A percentile compares a stretch with the other conserved stretches of the same genome.
Evolutionary conservation across 306 rosid species (phyloP).

Genomic region (Inga laurina): DNA sequence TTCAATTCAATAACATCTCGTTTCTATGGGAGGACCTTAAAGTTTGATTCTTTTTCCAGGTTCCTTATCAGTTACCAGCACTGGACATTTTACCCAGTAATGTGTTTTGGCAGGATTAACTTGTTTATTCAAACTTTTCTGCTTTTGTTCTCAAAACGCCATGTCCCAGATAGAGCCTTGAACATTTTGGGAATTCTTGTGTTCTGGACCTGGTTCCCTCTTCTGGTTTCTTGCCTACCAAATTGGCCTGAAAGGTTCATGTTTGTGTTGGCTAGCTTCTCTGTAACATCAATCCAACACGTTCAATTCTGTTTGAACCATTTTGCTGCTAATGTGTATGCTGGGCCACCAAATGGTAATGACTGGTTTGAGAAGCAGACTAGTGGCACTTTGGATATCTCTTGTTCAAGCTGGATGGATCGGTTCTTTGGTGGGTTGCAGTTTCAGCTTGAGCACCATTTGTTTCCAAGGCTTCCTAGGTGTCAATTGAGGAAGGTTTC

Average conservation of each 20-base stretch:
- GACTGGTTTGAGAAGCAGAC: conserved; percentile 82
- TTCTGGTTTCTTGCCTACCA: conserved; percentile 61
- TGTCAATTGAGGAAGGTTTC: conserved; percentile 69
- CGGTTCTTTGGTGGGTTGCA: conserved; percentile 86
- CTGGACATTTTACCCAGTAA: conserved; percentile 69
- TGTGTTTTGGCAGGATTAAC: conserved; percentile 69
- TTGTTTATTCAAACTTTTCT: conserved; percentile 67
- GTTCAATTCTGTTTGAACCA: conserved; percentile 75
- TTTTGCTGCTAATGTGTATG: conserved; percentile 62
- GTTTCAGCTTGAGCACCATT: conserved; percentile 68
- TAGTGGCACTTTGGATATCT: conserved; percentile 63
- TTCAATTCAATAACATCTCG: conserved; percentile 57
- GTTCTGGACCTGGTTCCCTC: conserved; percentile 90
- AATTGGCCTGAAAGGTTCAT: conserved; percentile 72
- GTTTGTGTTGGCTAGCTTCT: conserved; percentile 64
- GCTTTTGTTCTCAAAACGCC: conserved; percentile 51
- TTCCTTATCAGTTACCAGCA: conserved; percentile 79
- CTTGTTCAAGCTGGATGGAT: conserved; percentile 74
- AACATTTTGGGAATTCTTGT: conserved; percentile 67
- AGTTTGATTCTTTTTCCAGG: conserved; percentile 72
- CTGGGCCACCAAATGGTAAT: conserved; percentile 67
- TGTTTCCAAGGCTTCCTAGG: conserved; percentile 70
- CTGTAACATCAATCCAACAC: conserved; percentile 66
- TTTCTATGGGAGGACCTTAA: conserved; percentile 68
- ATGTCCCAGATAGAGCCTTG: conserved; percentile 58